Evolutionary conservation across 805 yeast species (phyloP).

Genomic region (Blastobotrys chiropterorum): DNA sequence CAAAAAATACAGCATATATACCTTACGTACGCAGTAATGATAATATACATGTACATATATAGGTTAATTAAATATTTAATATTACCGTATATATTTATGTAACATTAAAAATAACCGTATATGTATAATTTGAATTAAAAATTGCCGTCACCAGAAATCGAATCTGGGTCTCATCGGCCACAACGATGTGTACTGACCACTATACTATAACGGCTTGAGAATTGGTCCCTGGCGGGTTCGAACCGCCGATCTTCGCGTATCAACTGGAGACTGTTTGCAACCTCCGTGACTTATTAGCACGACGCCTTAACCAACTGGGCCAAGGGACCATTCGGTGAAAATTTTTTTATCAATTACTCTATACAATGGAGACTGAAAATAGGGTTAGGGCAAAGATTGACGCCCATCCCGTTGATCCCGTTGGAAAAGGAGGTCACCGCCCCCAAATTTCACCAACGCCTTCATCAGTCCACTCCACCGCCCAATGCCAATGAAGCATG

Average conservation of each 20-base stretch:
- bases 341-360: neutral
- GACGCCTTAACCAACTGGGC: constrained; percentile 59
- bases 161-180: constrained; percentile 38
- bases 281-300: constrained; percentile 38
- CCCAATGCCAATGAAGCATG: no score
- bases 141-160: constrained; percentile 38
- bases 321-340: constrained; percentile 38
- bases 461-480: no score
- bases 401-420: no score
- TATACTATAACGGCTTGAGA: constrained; percentile 34
- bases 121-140: constrained; percentile 12
- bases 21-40: no score
- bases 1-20: no score
- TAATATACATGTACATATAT: neutral
- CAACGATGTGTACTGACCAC: constrained; percentile 39
- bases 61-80: neutral
- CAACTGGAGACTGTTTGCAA: constrained; percentile 2
- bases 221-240: neutral
- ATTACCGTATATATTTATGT: neutral
- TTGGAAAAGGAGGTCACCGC: no score
- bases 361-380: neutral
- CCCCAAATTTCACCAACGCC: no score
- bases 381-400: neutral
- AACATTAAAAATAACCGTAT: no score
- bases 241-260: constrained; percentile 7